Base-by-base conservation (phyloP, 1,139 yeast species). In the Blastobotrys aristatus region DNA sequence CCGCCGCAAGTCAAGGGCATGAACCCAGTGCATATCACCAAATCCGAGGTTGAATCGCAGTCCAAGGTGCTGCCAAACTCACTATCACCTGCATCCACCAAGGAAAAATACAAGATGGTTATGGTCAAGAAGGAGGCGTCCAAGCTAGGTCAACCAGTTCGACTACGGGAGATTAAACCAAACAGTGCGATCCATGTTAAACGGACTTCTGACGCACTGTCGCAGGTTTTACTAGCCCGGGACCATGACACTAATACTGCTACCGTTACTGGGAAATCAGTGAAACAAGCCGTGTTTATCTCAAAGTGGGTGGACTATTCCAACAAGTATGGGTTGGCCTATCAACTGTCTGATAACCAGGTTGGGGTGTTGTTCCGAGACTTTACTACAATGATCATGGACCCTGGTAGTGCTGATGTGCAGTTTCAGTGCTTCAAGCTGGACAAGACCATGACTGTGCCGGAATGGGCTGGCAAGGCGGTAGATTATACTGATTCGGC, bases 281-380 rank as follows among this genome's bases (percentile, higher is more conserved):
- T 16, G 5, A n/a, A 3, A 3, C 42, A 39, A 27, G 55, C 58
- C 11, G 48, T 61, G 7, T 79, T 87, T 53, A 83, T 92, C 44
- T 84, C 95, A 54, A 90, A 90, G 65, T 94, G 99, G 99, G 98
- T 94, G 27, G 98, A 94, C 66, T 92, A 92, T 65, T 86, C 96
- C 36, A 89, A 90, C 69, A 88, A 86, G 63, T 95, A 90, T 66
- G 99, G 99, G 0, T 84, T 94, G 61, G 87, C 96, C 5, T 92
- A 92, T 65, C 96, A 92, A 65, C 71, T 92, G 48, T 86, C 92
- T 30, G 85, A 90, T 49, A 94, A 89, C 52, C 88, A 86, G 57
- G 86, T 88, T 52, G 97, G 97, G 4, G 55, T 55, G 13, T 37
- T 49, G 20, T 56, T 54, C 48, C 53, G 55, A 13, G 60, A 60